phyloP scores from a whole-genome alignment of 2,329 filamentous ascomycete genomes.

The Xylariomycetidae sp. region DNA sequence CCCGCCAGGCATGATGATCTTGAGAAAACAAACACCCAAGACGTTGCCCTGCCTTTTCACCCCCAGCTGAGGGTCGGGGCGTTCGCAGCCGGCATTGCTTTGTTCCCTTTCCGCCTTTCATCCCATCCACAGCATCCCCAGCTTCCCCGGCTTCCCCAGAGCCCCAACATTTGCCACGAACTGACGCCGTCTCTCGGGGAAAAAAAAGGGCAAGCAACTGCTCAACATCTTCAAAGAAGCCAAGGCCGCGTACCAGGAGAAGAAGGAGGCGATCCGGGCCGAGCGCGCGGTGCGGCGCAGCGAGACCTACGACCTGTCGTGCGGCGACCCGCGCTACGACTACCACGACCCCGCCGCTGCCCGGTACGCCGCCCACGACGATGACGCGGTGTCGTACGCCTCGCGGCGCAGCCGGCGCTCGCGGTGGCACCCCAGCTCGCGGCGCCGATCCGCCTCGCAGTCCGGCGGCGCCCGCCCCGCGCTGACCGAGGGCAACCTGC shows the following conservation, averaged over 20 bases:
- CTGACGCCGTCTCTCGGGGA: too few species aligned
- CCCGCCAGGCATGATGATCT: too few species aligned
- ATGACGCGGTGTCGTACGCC: conserved; percentile 31
- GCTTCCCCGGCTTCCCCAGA: too few species aligned
- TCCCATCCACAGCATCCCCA: too few species aligned
- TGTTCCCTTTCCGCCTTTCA: too few species aligned
- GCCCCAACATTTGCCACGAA: too few species aligned
- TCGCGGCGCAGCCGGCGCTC: conserved; percentile 38
- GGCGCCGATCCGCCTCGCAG: conserved; percentile 26
- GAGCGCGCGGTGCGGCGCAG: conserved; percentile 55
- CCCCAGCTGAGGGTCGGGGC: too few species aligned
- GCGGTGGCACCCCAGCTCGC: conserved; percentile 28
- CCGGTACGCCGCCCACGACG: conserved; percentile 24
- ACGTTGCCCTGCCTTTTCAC: too few species aligned
- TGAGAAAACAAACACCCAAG: too few species aligned
- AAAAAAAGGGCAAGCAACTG: conserved; percentile 91
- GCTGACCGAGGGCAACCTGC: conserved; percentile 48
- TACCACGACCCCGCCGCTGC: conserved; percentile 17
- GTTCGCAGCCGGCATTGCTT: too few species aligned
- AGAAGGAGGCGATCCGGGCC: conserved; percentile 74
- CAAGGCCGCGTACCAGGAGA: conserved; percentile 78
- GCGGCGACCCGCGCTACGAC: conserved; percentile 22
- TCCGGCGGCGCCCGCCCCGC: conserved; percentile 33
- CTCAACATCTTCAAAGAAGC: conserved; percentile 90
- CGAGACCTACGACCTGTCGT: conserved; percentile 45